Percentiles rank a stretch among this genome's conserved stretches.
phyloP scores from a whole-genome alignment of 2,329 filamentous ascomycete genomes.

The Capronia epimyces region DNA sequence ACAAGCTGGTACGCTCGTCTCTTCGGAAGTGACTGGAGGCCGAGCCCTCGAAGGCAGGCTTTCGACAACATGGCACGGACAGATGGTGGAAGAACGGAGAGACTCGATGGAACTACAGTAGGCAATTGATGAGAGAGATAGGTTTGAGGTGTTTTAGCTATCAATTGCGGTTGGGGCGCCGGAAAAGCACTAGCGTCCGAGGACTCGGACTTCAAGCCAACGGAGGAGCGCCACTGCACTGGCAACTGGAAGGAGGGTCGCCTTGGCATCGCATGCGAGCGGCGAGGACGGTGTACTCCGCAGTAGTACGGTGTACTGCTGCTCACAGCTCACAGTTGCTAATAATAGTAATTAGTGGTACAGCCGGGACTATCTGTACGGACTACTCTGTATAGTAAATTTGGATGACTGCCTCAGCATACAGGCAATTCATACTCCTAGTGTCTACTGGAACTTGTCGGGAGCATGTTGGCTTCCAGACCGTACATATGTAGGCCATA shows the following conservation, averaged over 20 bases:
- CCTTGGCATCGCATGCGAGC: neutral
- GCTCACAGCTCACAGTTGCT: too few species aligned
- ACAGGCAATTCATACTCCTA: too few species aligned
- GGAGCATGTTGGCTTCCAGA: too few species aligned
- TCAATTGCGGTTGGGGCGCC: conserved; percentile 18
- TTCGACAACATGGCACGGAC: conserved; percentile 25
- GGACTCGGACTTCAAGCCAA: neutral
- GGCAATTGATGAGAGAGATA: conserved; percentile 1
- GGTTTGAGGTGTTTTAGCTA: conserved; percentile 13
- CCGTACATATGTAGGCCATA: too few species aligned
- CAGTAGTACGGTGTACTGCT: too few species aligned
- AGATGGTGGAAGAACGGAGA: conserved; percentile 3
- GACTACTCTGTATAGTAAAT: too few species aligned
- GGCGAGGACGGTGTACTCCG: too few species aligned
- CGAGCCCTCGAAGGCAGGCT: conserved; percentile 28
- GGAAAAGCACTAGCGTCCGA: conserved; percentile 15
- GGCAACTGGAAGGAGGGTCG: neutral
- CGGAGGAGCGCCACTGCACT: too few species aligned
- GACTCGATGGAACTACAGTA: conserved; percentile 2
- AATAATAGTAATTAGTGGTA: too few species aligned
- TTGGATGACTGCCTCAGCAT: too few species aligned
- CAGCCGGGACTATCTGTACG: too few species aligned
- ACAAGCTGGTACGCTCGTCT: conserved; percentile 45
- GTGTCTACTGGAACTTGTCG: too few species aligned
- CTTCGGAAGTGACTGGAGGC: conserved; percentile 34